Evolutionary conservation across 345 rosid species (phyloP).

Genomic region (Euphorbia pulcherrima): DNA sequence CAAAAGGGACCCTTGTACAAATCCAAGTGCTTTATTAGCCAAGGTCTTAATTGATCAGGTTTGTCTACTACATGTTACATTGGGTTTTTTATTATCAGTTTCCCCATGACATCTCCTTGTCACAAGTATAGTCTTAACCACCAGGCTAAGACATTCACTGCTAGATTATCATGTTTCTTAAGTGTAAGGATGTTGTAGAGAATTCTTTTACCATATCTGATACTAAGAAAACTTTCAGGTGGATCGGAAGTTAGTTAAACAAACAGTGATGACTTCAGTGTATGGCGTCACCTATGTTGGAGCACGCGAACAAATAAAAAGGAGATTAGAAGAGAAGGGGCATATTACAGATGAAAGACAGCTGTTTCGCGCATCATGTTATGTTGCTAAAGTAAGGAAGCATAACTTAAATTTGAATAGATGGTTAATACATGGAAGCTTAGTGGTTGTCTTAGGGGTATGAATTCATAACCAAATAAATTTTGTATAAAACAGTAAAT

Average conservation of each 20-base stretch:
- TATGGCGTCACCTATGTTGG: slow-evolving; percentile 98
- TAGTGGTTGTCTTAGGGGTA: neutral
- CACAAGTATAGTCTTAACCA: too few species aligned
- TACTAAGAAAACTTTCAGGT: slow-evolving; percentile 57
- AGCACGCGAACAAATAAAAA: slow-evolving; percentile 94
- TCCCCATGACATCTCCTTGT: too few species aligned
- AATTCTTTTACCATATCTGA: slow-evolving; percentile 9
- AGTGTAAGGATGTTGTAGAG: neutral
- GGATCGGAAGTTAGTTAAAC: slow-evolving; percentile 88
- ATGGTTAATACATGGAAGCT: slow-evolving; percentile 7
- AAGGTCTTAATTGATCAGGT: slow-evolving; percentile 83
- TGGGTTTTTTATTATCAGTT: neutral
- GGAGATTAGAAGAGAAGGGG: slow-evolving; percentile 89
- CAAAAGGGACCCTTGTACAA: slow-evolving; percentile 61
- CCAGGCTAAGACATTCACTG: too few species aligned
- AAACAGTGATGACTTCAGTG: slow-evolving; percentile 99
- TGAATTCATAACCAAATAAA: neutral
- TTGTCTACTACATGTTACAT: slow-evolving; percentile 20
- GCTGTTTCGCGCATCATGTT: slow-evolving; percentile 76
- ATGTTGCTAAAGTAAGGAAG: slow-evolving; percentile 82
- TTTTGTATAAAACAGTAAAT: neutral
- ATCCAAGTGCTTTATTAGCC: slow-evolving; percentile 71
- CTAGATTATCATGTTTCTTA: neutral
- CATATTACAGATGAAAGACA: slow-evolving; percentile 72
- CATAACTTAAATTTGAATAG: neutral